Evolutionary conservation across 306 rosid species (phyloP).

Genomic region (Vigna reflexopilosa): DNA sequence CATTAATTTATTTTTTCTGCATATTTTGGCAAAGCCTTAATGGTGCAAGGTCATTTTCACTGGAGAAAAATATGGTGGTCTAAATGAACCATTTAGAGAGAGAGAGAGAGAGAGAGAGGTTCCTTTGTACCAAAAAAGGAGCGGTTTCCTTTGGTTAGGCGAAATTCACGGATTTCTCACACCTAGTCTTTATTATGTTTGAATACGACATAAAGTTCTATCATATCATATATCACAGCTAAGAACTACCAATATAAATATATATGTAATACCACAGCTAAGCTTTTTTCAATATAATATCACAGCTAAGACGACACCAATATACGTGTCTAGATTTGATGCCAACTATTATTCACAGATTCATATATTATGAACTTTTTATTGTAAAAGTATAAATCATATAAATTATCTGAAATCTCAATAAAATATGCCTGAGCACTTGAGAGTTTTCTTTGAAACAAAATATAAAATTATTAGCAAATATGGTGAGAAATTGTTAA

Average conservation of each 20-base stretch:
- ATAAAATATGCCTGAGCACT: too few species aligned
- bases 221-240: conserved; percentile 23
- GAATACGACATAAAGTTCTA: conserved; percentile 59
- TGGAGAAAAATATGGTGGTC: conserved; percentile 17
- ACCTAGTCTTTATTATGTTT: conserved; percentile 36
- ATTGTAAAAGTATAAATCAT: too few species aligned
- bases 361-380: too few species aligned
- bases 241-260: not conserved
- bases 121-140: not conserved
- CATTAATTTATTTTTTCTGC: not conserved
- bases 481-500: not conserved
- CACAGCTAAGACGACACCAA: not conserved
- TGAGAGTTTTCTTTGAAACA: too few species aligned
- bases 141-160: conserved; percentile 47
- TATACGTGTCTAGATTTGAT: too few species aligned
- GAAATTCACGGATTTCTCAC: conserved; percentile 61
- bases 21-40: conserved; percentile 32
- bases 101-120: not conserved
- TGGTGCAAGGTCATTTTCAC: conserved; percentile 48
- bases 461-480: too few species aligned
- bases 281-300: not conserved
- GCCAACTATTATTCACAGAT: too few species aligned
- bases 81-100: conserved; percentile 31
- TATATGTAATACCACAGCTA: not conserved
- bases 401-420: too few species aligned